These are phyloP conservation scores for Dichotomopilus funicola DNA, from an alignment of 2,329 filamentous ascomycete species.

Conservation along the genomic window DNA sequence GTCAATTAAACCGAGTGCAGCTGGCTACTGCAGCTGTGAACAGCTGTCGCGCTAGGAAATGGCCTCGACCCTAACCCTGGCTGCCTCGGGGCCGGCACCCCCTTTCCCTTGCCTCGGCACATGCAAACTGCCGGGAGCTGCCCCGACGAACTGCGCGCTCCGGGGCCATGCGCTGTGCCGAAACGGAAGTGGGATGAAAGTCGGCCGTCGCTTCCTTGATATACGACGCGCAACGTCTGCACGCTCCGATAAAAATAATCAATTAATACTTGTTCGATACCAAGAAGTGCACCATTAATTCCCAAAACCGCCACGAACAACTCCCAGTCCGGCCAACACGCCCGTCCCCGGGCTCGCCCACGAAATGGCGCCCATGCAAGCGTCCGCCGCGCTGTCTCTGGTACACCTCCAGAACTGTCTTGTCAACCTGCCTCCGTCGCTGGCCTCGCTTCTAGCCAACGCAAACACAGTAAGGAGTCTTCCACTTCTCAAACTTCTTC, in stretches of 20 bases:
- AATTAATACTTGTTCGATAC: not conserved
- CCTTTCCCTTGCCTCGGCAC: conserved; percentile 26
- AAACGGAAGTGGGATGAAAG: not conserved
- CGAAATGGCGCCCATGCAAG: conserved; percentile 45
- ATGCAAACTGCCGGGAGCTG: conserved; percentile 23
- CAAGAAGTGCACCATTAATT: too few species aligned
- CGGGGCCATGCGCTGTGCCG: not conserved
- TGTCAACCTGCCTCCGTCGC: conserved; percentile 79
- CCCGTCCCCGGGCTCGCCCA: not conserved
- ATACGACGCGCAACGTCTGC: not conserved
- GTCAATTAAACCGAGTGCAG: conserved; percentile 12
- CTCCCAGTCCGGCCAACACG: not conserved
- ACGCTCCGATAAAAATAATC: not conserved
- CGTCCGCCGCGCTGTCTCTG: conserved; percentile 75
- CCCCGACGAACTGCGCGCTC: conserved; percentile 4
- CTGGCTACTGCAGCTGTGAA: conserved; percentile 3
- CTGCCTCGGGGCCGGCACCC: not conserved
- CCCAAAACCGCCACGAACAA: too few species aligned
- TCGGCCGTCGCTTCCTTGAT: not conserved
- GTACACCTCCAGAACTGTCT: conserved; percentile 89
- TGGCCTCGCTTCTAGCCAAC: conserved; percentile 80
- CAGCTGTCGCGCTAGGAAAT: not conserved
- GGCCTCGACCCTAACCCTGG: not conserved
- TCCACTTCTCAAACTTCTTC: too few species aligned
- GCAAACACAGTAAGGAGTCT: conserved; percentile 68